Evolutionary conservation across 805 yeast species (phyloP), one percentile per base, ranked within the genome.

Genomic region (Wickerhamomyces chambardii): DNA sequence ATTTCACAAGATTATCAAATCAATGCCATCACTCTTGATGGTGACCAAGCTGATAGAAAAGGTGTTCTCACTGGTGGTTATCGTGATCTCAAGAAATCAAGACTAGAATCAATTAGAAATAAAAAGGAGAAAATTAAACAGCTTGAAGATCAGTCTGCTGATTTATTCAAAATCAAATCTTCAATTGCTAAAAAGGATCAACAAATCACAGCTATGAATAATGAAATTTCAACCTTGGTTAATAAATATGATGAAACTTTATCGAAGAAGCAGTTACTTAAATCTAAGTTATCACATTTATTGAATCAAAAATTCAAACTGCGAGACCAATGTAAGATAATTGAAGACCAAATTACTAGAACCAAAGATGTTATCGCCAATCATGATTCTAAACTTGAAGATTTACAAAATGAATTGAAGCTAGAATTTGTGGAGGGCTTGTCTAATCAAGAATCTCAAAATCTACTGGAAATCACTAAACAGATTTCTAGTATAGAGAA

Each of bases 41-140:
- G 98, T 45, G 97, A 92, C 53, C 66, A 85, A 43, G 85, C 85
- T 33, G 94, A 85, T 46, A 76, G 75, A 32, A 74, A 68, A 44
- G 98, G 98, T 56, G 83, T 82, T 2, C 56, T 92, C 31, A 77
- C 85, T 17, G 97, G 97, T 57, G 97, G 97, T 33, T 85, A 71
- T 48, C 71, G 84, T 45, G 92, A 84, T 46, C 71, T 67, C 45
- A 73, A 72, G 39, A 65, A 62, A 35, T 79, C 86, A 0, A 68
- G 94, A 46, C 57, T 89, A 32, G 95, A 86, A 45, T 72, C 80
- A 3, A 64, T 85, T 47, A 75, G 75, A 36, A 52, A 60, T 12
- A 68, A 82, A 42, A 65, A 71, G 12, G 66, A 61, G 36, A 75
- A 81, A 51, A 70, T 63, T 29, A 53, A 56, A 3, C 77, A 75